Percentiles rank a stretch among this genome's conserved stretches.
Conservation (phyloP, 148 eudicot genomes). For the Amaranthus palmeri region DNA sequence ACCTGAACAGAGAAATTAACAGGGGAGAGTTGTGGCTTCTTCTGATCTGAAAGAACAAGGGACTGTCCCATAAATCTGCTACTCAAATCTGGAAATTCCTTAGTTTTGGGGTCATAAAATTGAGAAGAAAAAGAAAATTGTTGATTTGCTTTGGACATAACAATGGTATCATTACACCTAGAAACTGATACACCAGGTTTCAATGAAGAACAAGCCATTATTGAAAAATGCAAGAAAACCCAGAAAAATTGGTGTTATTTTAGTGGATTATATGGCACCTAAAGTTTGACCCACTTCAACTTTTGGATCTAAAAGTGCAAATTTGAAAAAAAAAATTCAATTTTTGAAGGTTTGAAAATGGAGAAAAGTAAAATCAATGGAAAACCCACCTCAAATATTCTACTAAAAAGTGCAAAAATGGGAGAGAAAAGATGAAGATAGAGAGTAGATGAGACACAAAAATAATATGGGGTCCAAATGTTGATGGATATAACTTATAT, state of each 20-base stretch:
- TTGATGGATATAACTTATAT: slow-evolving; percentile 5
- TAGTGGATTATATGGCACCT: slow-evolving; percentile 14
- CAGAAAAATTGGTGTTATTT: not conserved
- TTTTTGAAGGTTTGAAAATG: not conserved
- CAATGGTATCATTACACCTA: slow-evolving; percentile 14
- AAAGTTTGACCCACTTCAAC: slow-evolving; percentile 23
- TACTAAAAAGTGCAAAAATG: not conserved
- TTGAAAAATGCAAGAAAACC: not conserved
- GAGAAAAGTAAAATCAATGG: not conserved
- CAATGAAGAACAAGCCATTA: slow-evolving; percentile 36
- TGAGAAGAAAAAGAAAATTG: not conserved
- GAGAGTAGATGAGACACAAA: not conserved
- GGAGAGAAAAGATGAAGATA: slow-evolving; percentile 1
- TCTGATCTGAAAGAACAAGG: slow-evolving; percentile 23
- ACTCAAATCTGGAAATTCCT: slow-evolving; percentile 7
- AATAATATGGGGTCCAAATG: not conserved
- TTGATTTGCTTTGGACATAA: slow-evolving; percentile 8
- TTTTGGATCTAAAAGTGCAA: slow-evolving; percentile 28
- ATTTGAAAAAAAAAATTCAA: not conserved
- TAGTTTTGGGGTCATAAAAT: slow-evolving; percentile 13
- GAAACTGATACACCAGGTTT: slow-evolving; percentile 17
- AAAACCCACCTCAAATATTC: not conserved
- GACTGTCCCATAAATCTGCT: slow-evolving; percentile 28
- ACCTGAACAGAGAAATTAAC: slow-evolving; percentile 25
- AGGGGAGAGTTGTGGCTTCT: not conserved